Conservation (phyloP, 192 early-diverging fungal species). For the Mortierella claussenii region DNA sequence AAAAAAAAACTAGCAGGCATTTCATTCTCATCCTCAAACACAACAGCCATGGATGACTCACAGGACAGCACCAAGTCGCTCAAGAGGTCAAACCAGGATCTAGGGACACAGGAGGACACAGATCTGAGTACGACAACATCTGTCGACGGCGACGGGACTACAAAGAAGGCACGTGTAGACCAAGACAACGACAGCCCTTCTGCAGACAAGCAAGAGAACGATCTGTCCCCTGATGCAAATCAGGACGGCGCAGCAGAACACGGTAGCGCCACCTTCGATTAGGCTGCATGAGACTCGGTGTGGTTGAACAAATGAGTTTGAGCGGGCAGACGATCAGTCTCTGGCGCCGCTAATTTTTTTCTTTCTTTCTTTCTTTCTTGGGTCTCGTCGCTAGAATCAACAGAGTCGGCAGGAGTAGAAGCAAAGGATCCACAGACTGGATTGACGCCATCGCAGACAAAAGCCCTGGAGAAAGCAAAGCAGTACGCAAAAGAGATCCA, state of each 20-base stretch:
- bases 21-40: no score
- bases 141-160: neutral
- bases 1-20: neutral
- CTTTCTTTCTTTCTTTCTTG: no score
- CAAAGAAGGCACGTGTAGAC: conserved; percentile 34
- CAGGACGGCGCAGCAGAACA: neutral
- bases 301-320: no score
- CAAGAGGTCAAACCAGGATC: conserved; percentile 17
- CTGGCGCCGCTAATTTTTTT: no score
- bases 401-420: neutral
- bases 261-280: conserved; percentile 1
- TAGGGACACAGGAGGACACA: neutral
- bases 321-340: no score
- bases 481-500: conserved; percentile 36
- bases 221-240: no score
- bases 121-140: neutral
- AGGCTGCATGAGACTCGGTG: neutral
- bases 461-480: conserved; percentile 33
- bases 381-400: conserved; percentile 2
- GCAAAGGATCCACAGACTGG: conserved; percentile 28
- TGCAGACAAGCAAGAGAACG: no score
- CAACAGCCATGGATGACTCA: conserved; percentile 22
- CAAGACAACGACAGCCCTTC: neutral
- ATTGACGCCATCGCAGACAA: conserved; percentile 14
- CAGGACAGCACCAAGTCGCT: conserved; percentile 12